Conservation (phyloP, 1,284 basidiomycete genomes). For the Leccinum brunneo-olivaceum region DNA sequence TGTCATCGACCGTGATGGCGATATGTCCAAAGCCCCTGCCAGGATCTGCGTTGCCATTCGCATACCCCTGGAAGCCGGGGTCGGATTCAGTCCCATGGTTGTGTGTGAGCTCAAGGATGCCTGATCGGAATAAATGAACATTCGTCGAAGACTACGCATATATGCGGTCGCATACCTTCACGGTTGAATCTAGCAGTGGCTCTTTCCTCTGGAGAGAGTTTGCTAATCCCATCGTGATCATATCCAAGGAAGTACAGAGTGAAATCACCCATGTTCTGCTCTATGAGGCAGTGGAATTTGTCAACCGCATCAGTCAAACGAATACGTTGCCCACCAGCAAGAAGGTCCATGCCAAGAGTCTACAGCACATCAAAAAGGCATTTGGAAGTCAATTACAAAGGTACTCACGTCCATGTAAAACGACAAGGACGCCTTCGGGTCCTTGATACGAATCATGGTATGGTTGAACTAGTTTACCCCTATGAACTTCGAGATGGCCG, state of each 20-base stretch:
- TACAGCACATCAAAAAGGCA: constrained; percentile 23
- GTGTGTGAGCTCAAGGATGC: constrained; percentile 82
- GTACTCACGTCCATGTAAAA: constrained; percentile 66
- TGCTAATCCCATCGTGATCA: constrained; percentile 45
- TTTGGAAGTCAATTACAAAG: neutral
- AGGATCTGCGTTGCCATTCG: constrained; percentile 79
- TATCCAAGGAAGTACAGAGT: constrained; percentile 81
- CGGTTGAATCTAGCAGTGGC: constrained; percentile 43
- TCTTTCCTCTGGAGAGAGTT: constrained; percentile 46
- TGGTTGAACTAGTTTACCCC: constrained; percentile 65
- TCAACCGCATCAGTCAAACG: neutral
- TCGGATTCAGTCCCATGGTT: constrained; percentile 88
- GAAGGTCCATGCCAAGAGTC: constrained; percentile 83
- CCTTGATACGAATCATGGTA: constrained; percentile 87
- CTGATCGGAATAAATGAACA: constrained; percentile 27
- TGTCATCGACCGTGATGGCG: constrained; percentile 77
- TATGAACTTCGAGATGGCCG: neutral
- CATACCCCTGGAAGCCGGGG: constrained; percentile 71
- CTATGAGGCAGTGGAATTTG: constrained; percentile 27
- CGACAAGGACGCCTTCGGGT: constrained; percentile 70
- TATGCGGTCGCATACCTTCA: constrained; percentile 44
- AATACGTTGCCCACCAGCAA: constrained; percentile 41
- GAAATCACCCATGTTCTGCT: constrained; percentile 51
- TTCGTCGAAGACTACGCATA: constrained; percentile 3
- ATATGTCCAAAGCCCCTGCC: constrained; percentile 83